phyloP scores from a whole-genome alignment of 495 filamentous ascomycete species.

The Aspergillus nidulans region DNA sequence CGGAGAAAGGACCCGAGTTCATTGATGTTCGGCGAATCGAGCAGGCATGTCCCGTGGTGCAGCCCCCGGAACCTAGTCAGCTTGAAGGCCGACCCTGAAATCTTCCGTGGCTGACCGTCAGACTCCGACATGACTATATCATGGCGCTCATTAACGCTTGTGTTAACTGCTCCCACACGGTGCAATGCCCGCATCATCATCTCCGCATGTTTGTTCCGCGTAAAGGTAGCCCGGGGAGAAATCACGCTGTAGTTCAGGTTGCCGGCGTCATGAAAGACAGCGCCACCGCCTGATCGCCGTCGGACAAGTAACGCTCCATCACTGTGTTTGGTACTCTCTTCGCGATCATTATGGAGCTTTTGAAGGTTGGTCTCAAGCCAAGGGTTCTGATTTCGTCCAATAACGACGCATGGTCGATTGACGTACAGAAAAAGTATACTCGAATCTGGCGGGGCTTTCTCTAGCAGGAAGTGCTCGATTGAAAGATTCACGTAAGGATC shows the following conservation, averaged over 20 bases:
- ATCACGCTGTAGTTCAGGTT: constrained; percentile 95
- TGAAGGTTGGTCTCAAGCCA: constrained; percentile 85
- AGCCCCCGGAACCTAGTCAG: constrained; percentile 70
- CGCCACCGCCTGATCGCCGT: constrained; percentile 80
- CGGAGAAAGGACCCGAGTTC: constrained; percentile 61
- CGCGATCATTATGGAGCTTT: constrained; percentile 42
- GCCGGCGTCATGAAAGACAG: constrained; percentile 87
- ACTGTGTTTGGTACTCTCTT: constrained; percentile 9
- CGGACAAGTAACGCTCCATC: constrained; percentile 64
- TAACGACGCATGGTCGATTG: constrained; percentile 79
- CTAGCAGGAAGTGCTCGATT: constrained; percentile 88
- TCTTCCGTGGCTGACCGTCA: constrained; percentile 55
- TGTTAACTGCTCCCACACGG: constrained; percentile 34
- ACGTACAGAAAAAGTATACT: constrained; percentile 80
- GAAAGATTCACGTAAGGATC: constrained; percentile 91
- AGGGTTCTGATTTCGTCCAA: constrained; percentile 96
- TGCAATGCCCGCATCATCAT: constrained; percentile 82
- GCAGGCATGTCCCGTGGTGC: constrained; percentile 88
- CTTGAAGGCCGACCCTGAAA: constrained; percentile 93
- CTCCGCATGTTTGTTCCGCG: constrained; percentile 79
- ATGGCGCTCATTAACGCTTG: constrained; percentile 82
- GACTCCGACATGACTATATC: constrained; percentile 71
- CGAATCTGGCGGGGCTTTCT: constrained; percentile 63
- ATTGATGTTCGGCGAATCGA: constrained; percentile 65
- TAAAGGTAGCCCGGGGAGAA: constrained; percentile 67